A percentile compares a stretch with the other conserved stretches of the same genome.
Evolutionary conservation across 441 rosid species (phyloP).

Genomic region (Kokia cookei): DNA sequence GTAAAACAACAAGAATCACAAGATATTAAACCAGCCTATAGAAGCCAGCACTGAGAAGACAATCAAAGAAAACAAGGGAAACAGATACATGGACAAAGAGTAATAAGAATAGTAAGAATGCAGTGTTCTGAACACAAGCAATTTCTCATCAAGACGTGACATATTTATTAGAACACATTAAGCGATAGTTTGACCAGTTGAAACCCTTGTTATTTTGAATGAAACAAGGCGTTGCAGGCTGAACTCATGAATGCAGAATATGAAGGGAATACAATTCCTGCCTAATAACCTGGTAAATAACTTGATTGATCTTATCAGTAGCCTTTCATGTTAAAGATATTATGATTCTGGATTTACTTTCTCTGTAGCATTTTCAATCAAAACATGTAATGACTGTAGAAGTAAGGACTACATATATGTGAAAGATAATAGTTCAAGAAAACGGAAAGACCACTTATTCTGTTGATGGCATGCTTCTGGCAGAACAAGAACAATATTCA

Average conservation of each 20-base stretch:
- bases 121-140: not conserved
- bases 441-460: not conserved
- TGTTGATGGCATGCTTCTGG: not conserved
- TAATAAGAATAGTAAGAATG: not conserved
- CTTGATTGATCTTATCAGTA: not conserved
- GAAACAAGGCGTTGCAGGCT: not conserved
- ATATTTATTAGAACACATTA: not conserved
- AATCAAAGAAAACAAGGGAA: not conserved
- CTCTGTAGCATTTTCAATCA: not conserved
- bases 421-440: not conserved
- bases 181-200: not conserved
- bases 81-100: not conserved
- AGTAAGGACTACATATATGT: not conserved
- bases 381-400: not conserved
- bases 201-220: not conserved
- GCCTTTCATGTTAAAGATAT: not conserved
- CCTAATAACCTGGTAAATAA: not conserved
- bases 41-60: not conserved
- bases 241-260: not conserved
- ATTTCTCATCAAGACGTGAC: not conserved
- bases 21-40: not conserved
- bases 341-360: not conserved
- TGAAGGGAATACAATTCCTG: not conserved
- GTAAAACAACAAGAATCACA: not conserved
- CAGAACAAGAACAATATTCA: not conserved